phyloP scores from a whole-genome alignment of 768 basidiomycete species.

The Pulveroboletus frians region DNA sequence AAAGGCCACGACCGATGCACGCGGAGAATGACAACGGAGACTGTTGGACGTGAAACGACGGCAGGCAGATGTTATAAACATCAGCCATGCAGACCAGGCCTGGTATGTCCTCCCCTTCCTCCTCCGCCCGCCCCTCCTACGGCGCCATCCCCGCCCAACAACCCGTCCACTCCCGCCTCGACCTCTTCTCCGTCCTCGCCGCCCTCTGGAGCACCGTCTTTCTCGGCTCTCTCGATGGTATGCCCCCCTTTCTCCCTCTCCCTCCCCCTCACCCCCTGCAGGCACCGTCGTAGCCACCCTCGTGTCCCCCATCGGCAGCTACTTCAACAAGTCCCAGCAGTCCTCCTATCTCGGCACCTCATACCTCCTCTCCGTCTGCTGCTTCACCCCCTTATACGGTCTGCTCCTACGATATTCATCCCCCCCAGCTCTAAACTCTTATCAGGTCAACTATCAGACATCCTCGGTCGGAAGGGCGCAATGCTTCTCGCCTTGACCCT shows the following conservation, averaged over 20 bases:
- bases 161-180: constrained; percentile 40
- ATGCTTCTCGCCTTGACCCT: constrained; percentile 79
- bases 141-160: constrained; percentile 31
- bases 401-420: constrained; percentile 20
- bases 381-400: constrained; percentile 89
- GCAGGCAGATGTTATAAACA: constrained; percentile 20
- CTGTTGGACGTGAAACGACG: constrained; percentile 17
- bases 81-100: background rate
- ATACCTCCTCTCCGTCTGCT: constrained; percentile 83
- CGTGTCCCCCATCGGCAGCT: constrained; percentile 77
- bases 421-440: constrained; percentile 18
- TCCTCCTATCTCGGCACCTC: constrained; percentile 86
- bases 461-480: constrained; percentile 79
- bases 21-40: constrained; percentile 29
- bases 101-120: constrained; percentile 47
- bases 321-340: constrained; percentile 74
- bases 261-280: constrained; percentile 5
- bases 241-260: constrained; percentile 17
- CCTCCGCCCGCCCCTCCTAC: constrained; percentile 30
- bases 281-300: constrained; percentile 87
- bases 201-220: constrained; percentile 82
- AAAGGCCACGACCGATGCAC: constrained; percentile 25
- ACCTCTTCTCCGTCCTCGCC: constrained; percentile 66
- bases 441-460: constrained; percentile 76
- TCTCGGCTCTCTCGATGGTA: constrained; percentile 81